Evolutionary conservation across 2,329 filamentous ascomycete genomes (phyloP).

Genomic region (Hypoxylon sp.): DNA sequence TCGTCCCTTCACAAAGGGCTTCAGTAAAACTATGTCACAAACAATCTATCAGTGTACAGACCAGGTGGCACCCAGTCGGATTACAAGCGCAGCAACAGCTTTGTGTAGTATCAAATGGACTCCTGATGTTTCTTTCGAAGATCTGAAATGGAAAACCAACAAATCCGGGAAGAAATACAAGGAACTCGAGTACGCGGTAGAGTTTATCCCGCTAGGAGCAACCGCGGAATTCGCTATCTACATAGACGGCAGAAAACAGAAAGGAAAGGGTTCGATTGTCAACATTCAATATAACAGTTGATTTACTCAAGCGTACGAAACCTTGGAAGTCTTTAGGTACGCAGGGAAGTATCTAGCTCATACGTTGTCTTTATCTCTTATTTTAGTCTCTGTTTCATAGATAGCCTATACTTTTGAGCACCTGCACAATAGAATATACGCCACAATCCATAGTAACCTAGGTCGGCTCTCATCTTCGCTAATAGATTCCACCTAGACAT

Average conservation of each 20-base stretch:
- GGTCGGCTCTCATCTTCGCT: background rate
- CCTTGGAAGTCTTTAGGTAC: too few relatives aligned
- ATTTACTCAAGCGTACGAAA: background rate
- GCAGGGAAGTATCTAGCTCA: too few relatives aligned
- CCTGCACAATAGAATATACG: background rate
- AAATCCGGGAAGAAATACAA: constrained; percentile 2
- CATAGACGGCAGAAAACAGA: constrained; percentile 20
- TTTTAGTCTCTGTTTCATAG: background rate
- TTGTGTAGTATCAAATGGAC: constrained; percentile 1
- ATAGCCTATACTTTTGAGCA: background rate
- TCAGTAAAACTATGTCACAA: background rate
- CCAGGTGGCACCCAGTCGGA: background rate
- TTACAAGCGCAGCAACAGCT: background rate
- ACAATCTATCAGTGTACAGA: constrained; percentile 7
- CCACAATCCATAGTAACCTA: background rate
- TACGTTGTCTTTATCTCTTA: background rate
- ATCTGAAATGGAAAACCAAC: constrained; percentile 1
- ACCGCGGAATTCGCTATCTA: constrained; percentile 18
- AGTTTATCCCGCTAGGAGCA: constrained; percentile 17
- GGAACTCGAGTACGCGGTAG: constrained; percentile 4
- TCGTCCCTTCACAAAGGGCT: background rate
- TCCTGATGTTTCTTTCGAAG: constrained; percentile 9
- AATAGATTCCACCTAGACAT: background rate
- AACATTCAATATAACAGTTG: constrained; percentile 15
- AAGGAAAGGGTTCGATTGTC: constrained; percentile 2